phyloP scores from a whole-genome alignment of 2,329 filamentous ascomycete species.

The Aspergillus clavatus region DNA sequence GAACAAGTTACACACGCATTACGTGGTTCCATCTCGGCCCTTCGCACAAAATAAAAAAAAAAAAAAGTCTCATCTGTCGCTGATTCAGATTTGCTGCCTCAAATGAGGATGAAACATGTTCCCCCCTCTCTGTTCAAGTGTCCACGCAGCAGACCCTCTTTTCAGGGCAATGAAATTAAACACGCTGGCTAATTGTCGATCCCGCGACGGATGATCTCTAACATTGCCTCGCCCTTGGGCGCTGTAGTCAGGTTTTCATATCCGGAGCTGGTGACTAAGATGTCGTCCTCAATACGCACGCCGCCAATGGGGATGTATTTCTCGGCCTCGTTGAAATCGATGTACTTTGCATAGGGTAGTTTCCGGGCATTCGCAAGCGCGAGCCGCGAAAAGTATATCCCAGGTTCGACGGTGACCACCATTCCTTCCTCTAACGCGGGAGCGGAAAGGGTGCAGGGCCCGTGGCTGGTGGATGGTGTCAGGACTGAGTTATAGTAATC shows the following conservation, averaged over 20 bases:
- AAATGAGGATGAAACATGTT: not conserved
- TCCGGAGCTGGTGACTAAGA: conserved; percentile 65
- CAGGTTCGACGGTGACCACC: conserved; percentile 54
- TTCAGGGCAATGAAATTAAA: not conserved
- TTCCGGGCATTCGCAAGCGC: conserved; percentile 33
- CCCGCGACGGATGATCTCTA: conserved; percentile 35
- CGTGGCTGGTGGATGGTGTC: conserved; percentile 14
- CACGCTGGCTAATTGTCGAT: conserved; percentile 11
- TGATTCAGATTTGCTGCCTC: not conserved
- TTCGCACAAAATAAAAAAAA: too few relatives aligned
- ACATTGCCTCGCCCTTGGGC: conserved; percentile 58
- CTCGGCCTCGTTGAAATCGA: conserved; percentile 37
- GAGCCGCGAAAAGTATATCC: conserved; percentile 43
- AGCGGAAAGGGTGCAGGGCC: conserved; percentile 32
- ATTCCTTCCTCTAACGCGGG: conserved; percentile 47
- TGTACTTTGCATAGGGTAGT: conserved; percentile 30
- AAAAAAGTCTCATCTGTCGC: too few relatives aligned
- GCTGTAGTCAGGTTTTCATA: conserved; percentile 69
- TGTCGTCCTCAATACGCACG: conserved; percentile 52
- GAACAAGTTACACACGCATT: not conserved
- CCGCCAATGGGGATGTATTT: conserved; percentile 41
- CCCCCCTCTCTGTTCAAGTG: not conserved
- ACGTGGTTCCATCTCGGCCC: not conserved
- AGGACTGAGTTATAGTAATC: conserved; percentile 13
- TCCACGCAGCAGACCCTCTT: not conserved